phyloP scores from a whole-genome alignment of 352 stramenopile genomes.

The Globisporangium irregulare region DNA sequence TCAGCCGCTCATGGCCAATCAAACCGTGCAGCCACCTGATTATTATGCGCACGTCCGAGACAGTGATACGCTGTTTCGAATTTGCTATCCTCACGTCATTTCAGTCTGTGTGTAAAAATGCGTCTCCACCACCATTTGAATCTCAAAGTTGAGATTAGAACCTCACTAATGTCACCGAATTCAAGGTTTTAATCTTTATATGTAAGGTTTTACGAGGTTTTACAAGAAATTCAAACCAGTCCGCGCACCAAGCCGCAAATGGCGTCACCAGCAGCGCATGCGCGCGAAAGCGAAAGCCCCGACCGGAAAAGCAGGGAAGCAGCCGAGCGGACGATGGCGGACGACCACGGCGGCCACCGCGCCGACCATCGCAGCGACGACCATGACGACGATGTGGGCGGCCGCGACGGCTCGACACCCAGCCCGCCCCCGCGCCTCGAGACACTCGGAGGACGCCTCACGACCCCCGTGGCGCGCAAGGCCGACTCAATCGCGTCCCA shows the following conservation, averaged over 20 bases:
- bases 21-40: constrained; percentile 4
- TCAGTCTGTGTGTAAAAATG: not conserved
- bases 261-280: not conserved
- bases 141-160: not conserved
- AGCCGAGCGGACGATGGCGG: constrained; percentile 5
- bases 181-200: not conserved
- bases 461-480: constrained; percentile 22
- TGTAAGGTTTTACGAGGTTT: constrained; percentile 22
- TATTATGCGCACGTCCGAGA: constrained; percentile 15
- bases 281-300: not conserved
- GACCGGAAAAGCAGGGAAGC: not conserved
- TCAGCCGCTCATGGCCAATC: constrained; percentile 14
- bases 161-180: not conserved
- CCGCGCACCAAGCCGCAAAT: not conserved
- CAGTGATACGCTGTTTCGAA: constrained; percentile 1
- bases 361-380: not conserved
- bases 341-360: not conserved
- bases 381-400: not conserved
- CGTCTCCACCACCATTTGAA: not conserved
- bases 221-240: constrained; percentile 16
- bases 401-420: not conserved
- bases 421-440: constrained; percentile 12
- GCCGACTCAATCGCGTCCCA: constrained; percentile 53
- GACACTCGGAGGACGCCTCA: constrained; percentile 25
- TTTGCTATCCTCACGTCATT: not conserved